These are phyloP conservation scores for Tuber indicum DNA, from an alignment of 495 filamentous ascomycete genomes.

Conservation along the genomic window DNA sequence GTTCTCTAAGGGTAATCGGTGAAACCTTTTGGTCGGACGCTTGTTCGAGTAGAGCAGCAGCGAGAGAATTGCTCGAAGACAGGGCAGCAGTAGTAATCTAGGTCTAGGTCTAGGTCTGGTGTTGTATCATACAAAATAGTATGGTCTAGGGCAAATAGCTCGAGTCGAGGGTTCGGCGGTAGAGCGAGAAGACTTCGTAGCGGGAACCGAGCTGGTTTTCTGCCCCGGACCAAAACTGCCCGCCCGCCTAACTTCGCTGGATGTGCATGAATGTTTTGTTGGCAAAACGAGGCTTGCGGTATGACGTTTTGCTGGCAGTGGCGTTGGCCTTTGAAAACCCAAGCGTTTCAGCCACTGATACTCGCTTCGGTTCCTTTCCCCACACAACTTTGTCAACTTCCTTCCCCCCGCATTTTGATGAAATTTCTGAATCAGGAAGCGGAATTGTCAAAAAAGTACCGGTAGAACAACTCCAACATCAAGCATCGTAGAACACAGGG, in stretches of 20 bases:
- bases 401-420: neutral
- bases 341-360: neutral
- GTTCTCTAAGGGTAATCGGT: neutral
- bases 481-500: neutral
- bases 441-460: neutral
- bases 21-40: neutral
- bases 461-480: neutral
- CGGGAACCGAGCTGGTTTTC: neutral
- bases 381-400: neutral
- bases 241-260: neutral
- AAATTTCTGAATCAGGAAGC: neutral
- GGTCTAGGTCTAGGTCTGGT: neutral
- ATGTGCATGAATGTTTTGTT: slow-evolving; percentile 4
- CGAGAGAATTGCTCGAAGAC: neutral
- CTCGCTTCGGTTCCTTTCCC: neutral
- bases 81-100: neutral
- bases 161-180: neutral
- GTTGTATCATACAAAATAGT: neutral
- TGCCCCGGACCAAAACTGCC: neutral
- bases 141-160: neutral
- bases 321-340: neutral
- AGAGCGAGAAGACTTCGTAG: neutral
- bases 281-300: neutral
- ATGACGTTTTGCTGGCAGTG: neutral
- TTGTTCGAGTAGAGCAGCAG: neutral